Evolutionary conservation across 2,329 filamentous ascomycete species (phyloP).

Genomic region (Pseudogymnoascus sp.): DNA sequence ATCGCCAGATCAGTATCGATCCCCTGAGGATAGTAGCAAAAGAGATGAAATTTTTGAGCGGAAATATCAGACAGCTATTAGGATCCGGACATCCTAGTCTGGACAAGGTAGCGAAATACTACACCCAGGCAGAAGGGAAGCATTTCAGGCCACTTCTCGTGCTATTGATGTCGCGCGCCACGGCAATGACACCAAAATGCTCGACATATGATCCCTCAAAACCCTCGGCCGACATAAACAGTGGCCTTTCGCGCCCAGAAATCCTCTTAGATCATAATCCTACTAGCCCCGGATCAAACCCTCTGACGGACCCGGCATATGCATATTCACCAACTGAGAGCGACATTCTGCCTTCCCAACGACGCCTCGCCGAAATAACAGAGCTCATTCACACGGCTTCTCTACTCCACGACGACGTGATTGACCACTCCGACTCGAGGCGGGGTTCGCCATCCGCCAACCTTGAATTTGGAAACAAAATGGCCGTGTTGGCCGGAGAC

Average conservation of each 20-base stretch:
- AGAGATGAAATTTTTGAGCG: slow-evolving; percentile 92
- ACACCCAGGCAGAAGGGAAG: slow-evolving; percentile 93
- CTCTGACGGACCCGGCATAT: slow-evolving; percentile 36
- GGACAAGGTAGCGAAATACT: slow-evolving; percentile 95
- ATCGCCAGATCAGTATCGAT: slow-evolving; percentile 71
- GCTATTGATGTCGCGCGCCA: slow-evolving; percentile 91
- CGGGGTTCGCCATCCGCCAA: slow-evolving; percentile 84
- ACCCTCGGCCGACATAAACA: slow-evolving; percentile 41
- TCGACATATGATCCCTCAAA: slow-evolving; percentile 33
- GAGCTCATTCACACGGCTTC: slow-evolving; percentile 97
- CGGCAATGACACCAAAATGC: slow-evolving; percentile 64
- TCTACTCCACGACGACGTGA: slow-evolving; percentile 94
- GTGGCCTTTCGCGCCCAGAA: slow-evolving; percentile 48
- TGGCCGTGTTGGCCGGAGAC: slow-evolving; percentile 96
- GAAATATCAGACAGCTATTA: slow-evolving; percentile 86
- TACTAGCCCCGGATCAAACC: slow-evolving; percentile 41
- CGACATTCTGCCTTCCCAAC: slow-evolving; percentile 84
- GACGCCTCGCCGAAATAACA: slow-evolving; percentile 89
- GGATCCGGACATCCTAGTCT: slow-evolving; percentile 91
- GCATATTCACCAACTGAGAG: slow-evolving; percentile 35
- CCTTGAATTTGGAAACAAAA: slow-evolving; percentile 95
- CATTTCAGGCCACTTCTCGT: slow-evolving; percentile 92
- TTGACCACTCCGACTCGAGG: slow-evolving; percentile 81
- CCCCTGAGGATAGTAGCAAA: slow-evolving; percentile 85
- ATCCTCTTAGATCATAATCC: slow-evolving; percentile 80